A percentile compares a stretch with the other conserved stretches of the same genome.
Conservation (phyloP, 345 rosid species). For the Syzygium grande region DNA sequence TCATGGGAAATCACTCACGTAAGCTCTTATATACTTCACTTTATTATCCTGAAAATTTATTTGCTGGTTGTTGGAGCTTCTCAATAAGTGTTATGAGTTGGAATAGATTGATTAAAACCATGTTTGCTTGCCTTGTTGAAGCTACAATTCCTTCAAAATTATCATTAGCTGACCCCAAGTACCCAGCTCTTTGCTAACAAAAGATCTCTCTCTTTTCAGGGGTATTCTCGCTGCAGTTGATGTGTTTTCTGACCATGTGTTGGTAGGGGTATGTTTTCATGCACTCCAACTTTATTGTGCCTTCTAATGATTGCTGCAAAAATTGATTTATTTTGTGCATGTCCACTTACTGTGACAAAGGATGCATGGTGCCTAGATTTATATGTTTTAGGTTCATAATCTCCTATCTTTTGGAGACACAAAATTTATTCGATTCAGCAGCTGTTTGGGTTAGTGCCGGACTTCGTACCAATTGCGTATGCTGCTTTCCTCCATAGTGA, state of each 20-base stretch:
- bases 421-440: background rate
- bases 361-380: background rate
- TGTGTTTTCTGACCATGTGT: constrained; percentile 49
- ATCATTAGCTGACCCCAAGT: background rate
- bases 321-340: background rate
- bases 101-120: background rate
- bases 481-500: background rate
- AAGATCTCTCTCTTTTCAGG: constrained; percentile 26
- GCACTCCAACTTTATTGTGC: background rate
- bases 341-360: background rate
- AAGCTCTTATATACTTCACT: constrained; percentile 26
- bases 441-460: background rate
- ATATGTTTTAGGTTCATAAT: background rate
- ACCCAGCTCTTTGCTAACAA: background rate
- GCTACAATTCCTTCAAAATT: background rate
- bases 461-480: background rate
- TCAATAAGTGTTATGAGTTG: background rate
- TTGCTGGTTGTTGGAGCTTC: background rate
- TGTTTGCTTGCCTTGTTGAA: background rate
- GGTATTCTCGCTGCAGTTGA: constrained; percentile 96
- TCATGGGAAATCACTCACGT: constrained; percentile 96
- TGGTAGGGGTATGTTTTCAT: constrained; percentile 74
- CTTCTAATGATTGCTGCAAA: background rate
- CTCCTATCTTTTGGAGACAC: background rate
- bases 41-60: background rate